Conservation (phyloP, 2,329 filamentous ascomycete genomes). For the Cercospora sp. region DNA sequence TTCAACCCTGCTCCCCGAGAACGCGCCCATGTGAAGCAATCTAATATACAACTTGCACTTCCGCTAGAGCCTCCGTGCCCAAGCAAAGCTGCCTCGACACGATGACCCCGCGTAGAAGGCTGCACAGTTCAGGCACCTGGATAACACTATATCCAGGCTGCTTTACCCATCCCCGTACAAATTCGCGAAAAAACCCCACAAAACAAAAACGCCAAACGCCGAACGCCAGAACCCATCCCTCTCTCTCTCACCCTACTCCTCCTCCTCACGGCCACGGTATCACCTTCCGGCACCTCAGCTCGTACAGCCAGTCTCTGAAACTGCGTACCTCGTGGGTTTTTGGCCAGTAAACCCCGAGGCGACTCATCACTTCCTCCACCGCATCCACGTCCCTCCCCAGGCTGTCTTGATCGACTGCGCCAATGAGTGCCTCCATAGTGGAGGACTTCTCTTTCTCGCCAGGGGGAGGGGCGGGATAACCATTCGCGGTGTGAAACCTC, state of each 20-base stretch:
- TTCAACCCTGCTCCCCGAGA: neutral
- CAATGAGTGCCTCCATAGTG: slow-evolving; percentile 7
- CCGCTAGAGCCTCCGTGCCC: neutral
- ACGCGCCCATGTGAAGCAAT: neutral
- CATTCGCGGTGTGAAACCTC: neutral
- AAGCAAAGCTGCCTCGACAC: neutral
- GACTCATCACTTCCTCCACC: slow-evolving; percentile 8
- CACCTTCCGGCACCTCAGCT: neutral
- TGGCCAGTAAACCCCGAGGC: slow-evolving; percentile 13
- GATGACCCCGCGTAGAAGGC: neutral
- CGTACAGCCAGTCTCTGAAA: neutral
- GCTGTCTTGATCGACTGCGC: neutral
- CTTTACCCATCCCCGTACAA: neutral
- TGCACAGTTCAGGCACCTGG: neutral
- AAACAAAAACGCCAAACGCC: neutral
- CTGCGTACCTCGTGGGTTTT: neutral
- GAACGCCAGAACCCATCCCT: neutral
- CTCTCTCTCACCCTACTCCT: neutral
- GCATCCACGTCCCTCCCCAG: neutral
- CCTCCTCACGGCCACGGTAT: neutral
- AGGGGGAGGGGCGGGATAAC: neutral
- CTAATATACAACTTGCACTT: neutral
- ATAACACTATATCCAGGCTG: neutral
- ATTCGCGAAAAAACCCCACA: neutral
- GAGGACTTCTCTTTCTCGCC: neutral